Evolutionary conservation across 73 alveolate genomes (phyloP), one percentile per base, ranked within the genome.

Genomic region (Uronychia setigera): DNA sequence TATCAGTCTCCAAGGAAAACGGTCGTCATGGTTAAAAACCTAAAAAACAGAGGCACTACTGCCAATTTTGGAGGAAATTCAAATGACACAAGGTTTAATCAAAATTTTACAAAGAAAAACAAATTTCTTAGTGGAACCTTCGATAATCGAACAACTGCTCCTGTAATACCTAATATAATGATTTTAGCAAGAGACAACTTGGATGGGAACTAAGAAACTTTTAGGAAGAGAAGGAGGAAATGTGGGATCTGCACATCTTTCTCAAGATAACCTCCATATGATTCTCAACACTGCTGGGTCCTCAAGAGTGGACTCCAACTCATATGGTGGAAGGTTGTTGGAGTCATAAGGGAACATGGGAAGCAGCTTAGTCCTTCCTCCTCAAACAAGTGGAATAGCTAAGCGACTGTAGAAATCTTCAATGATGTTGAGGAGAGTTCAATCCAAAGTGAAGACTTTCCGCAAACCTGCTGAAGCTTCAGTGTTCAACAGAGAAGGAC

Each of bases 1-100:
- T 78, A 78, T 35, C 58, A 78, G 32, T 35, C 84, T 13, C 29
- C 32, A 19, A 78, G 35, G 58, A 78, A 78, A 78, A 76, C 84
- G n/a, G 84, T 78, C 35, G 84, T 78, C 13, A 78, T 78, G 84
- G 76, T 78, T 1, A 78, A 35, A 34, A 78, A 78, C 26, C 74
- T 13, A 13, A 57, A 26, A 26, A 26, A 14, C 27, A 57, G 26
- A 13, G 74, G 74, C 13, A 14, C 81, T 30, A 32, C 31, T 1
- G 25, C 81, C 1, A 46, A 76, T 29, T 28, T 76, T 46, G 32
- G 32, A 27, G 29, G 32, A 5, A 29, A 29, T 1, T 0, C 58
- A 1, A 29, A 30, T 29, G 32, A 76, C 26, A 76, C 31, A 28
- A 30, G 60, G 1, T 27, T 76, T 27, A 19, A 27, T 28, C 26